Evolutionary conservation across 2,329 filamentous ascomycete genomes (phyloP).

Genomic region (Sclerotinia nivalis): DNA sequence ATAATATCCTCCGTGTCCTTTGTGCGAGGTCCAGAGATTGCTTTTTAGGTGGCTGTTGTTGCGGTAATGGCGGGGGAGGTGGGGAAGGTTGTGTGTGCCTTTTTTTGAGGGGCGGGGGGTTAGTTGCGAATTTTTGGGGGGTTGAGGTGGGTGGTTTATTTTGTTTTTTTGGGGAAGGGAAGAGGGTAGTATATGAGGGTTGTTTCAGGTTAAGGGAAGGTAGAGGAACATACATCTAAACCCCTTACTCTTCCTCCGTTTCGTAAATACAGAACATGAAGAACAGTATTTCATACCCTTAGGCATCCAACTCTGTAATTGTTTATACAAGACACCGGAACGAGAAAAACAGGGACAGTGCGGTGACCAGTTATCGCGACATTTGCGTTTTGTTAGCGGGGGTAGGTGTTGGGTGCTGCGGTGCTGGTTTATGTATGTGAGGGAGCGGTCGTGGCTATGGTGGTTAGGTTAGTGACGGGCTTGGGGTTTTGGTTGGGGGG

Average conservation of each 20-base stretch:
- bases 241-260: slow-evolving; percentile 31
- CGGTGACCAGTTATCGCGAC: too few species aligned
- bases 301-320: slow-evolving; percentile 35
- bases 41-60: slow-evolving; percentile 20
- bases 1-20: slow-evolving; percentile 32
- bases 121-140: too few species aligned
- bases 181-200: too few species aligned
- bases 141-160: too few species aligned
- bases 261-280: slow-evolving; percentile 33
- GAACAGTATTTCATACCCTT: slow-evolving; percentile 33
- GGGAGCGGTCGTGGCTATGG: background rate
- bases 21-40: slow-evolving; percentile 34
- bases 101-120: background rate
- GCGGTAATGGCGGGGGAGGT: slow-evolving; percentile 21
- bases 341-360: slow-evolving; percentile 15
- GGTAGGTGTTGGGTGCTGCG: background rate
- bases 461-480: background rate
- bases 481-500: too few species aligned
- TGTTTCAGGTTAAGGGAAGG: background rate
- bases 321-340: slow-evolving; percentile 23
- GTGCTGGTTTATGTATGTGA: background rate
- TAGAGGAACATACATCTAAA: slow-evolving; percentile 31
- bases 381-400: background rate
- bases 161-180: too few species aligned
- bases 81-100: slow-evolving; percentile 34